Evolutionary conservation across 2,329 filamentous ascomycete genomes (phyloP), one percentile per base, ranked within the genome.

Genomic region (Monosporascus sp.): DNA sequence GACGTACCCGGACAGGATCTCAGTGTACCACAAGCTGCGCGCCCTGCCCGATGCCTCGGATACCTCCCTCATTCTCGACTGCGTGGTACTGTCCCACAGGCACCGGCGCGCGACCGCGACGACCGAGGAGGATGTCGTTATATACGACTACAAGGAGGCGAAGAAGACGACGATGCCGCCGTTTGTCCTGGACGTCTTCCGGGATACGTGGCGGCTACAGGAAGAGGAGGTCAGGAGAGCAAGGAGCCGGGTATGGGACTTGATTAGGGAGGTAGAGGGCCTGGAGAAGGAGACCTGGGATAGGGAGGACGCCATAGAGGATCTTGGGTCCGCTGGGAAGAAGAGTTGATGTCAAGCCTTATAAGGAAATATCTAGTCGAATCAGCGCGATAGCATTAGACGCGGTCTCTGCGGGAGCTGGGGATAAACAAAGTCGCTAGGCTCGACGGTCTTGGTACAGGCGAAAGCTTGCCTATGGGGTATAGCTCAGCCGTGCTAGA

Each of bases 221-320:
- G 79, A 87, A 65, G 72, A 77, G 49, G 80, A 81, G 24, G 81
- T 78, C 65, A 60, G 60, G 48, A 71, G 70, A 54, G 83, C 83
- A 57, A 75, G 77, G 39, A 65, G 66, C 44, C 76, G 77, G 54
- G 82, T 88, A 36, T 69, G 70, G 59, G 74, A 75, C 15, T 72
- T 94, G 50, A 74, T 86, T 47, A 66, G 70, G n/a, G 70, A 73
- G 41, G 80, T 92, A 2, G 76, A 79, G 62, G 60, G 60, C 38
- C 69, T 96, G 46, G 92, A 96, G 74, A 76, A 75, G 62, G 76
- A 78, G 54, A 90, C 86, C 35, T 96, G 91, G 90, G 80, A 92
- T 69, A 75, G 83, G 53, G 69, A 74, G 37, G 87, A 81, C 67
- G 89, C 89, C 2, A 80, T 87, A 27, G 89, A 94, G 67, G 86